Percentiles rank a stretch among this genome's conserved stretches.
Evolutionary conservation across 75 land plant genomes (phyloP).

Genomic region (Cunninghamia lanceolata): DNA sequence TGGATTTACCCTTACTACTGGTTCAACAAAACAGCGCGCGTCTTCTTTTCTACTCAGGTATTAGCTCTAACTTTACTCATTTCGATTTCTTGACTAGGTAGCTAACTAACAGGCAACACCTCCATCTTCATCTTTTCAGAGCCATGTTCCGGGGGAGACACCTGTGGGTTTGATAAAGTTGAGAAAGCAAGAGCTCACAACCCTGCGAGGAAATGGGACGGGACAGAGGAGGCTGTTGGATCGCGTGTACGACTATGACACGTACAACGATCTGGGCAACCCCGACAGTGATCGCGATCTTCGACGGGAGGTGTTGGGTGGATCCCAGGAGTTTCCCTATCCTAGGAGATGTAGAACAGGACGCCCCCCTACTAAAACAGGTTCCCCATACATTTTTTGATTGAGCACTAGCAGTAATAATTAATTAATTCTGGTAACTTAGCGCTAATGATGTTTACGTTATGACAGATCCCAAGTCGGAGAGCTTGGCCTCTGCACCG

Average conservation of each 20-base stretch:
- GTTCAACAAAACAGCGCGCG: too few species aligned
- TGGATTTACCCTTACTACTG: too few species aligned
- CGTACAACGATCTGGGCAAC: constrained; percentile 40
- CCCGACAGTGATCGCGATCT: constrained; percentile 37
- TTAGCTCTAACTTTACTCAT: too few species aligned
- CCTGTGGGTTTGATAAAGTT: too few species aligned
- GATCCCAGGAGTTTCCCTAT: too few species aligned
- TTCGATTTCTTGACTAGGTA: too few species aligned
- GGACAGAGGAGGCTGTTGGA: constrained; percentile 16
- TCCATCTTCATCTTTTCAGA: too few species aligned
- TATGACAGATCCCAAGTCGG: constrained; percentile 28
- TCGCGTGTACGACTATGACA: constrained; percentile 29
- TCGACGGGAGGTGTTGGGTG: constrained; percentile 55
- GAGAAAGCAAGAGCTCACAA: too few species aligned
- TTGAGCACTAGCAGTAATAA: neutral
- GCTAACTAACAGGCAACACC: too few species aligned
- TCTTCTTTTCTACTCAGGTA: too few species aligned
- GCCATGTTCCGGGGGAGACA: too few species aligned
- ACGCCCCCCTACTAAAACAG: constrained; percentile 14
- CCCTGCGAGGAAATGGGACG: constrained; percentile 19
- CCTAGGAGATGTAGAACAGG: constrained; percentile 72
- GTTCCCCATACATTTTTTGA: neutral
- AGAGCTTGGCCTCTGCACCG: constrained; percentile 29
- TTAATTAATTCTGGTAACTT: neutral
- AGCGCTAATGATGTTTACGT: neutral